Base-by-base conservation (phyloP, 139 green algal species). In the Diplosphaera chodatii region DNA sequence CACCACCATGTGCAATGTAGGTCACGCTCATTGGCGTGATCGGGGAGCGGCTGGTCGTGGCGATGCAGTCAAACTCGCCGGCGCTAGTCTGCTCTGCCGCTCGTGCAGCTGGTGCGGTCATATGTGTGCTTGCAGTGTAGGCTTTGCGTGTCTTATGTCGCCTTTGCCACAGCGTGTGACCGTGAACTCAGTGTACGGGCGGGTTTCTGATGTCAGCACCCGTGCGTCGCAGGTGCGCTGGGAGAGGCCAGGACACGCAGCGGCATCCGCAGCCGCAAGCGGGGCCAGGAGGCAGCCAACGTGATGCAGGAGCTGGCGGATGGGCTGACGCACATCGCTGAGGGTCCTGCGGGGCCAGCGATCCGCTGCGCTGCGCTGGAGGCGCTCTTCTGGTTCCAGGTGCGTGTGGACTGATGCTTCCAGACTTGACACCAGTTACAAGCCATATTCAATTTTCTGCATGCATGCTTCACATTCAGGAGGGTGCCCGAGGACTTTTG, bases 331-430 rank as follows among this genome's bases (percentile, higher is more conserved):
- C 64, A 32, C n/a, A 66, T 77, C 28, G 56, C 80, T 67, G 77
- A 84, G 34, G 73, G 70, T 4, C 69, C 71, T 30, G 68, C 68
- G 33, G 40, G 66, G 16, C 33, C 77, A n/a, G 72, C 71, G 6
- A 55, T 82, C 66, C 78, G 83, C 56, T 83, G 72, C 63, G 71
- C 74, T 59, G 76, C 73, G 41, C 69, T 90, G 41, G 74, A 89
- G 63, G 85, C 78, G 2, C 68, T 89, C 20, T 73, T 90, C 34
- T 89, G 82, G 77, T 62, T 83, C 21, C 82, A 88, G 82, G 80
- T n/a, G n/a, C n/a, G n/a, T n/a, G n/a, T n/a, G n/a, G n/a, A n/a
- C n/a, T n/a, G n/a, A n/a, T n/a, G n/a, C n/a, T n/a, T n/a, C n/a
- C n/a, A n/a, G n/a, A n/a, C n/a, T n/a, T n/a, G n/a, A n/a, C n/a